Percentiles rank a stretch among this genome's conserved stretches.
phyloP scores from a whole-genome alignment of 1,284 basidiomycete species.

The Sanghuangporus baumii region DNA sequence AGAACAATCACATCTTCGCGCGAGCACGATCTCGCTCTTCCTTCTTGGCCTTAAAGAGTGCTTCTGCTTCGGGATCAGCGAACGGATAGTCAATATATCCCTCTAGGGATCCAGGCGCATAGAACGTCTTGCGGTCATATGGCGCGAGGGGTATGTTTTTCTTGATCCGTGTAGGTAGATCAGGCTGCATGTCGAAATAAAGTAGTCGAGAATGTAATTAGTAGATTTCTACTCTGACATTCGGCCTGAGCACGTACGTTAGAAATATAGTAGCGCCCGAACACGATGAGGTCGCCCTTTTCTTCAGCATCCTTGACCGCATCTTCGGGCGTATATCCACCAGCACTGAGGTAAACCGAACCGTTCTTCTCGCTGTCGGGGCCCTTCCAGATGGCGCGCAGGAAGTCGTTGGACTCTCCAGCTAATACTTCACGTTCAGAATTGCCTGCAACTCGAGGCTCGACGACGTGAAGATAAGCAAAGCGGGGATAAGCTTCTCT shows the following conservation, averaged over 20 bases:
- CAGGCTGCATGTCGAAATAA: conserved; percentile 10
- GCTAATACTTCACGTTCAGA: conserved; percentile 5
- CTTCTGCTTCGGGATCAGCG: conserved; percentile 9
- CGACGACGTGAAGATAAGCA: conserved; percentile 55
- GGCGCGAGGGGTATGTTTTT: conserved; percentile 14
- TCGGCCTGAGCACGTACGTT: conserved; percentile 29
- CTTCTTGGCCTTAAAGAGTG: not conserved
- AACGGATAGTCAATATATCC: conserved; percentile 18
- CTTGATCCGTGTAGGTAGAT: conserved; percentile 15
- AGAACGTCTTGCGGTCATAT: conserved; percentile 17
- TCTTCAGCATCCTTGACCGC: conserved; percentile 28
- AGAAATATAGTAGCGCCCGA: conserved; percentile 44
- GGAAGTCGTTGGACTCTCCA: conserved; percentile 29
- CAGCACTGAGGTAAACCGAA: conserved; percentile 27
- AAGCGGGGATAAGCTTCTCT: conserved; percentile 36
- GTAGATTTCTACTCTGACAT: not conserved
- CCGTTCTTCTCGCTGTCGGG: not conserved
- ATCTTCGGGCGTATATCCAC: conserved; percentile 25
- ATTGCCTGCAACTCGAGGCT: conserved; percentile 23
- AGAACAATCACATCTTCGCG: not conserved
- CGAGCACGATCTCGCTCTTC: not conserved
- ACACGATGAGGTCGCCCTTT: conserved; percentile 33
- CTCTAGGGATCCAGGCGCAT: conserved; percentile 2
- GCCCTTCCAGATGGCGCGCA: conserved; percentile 30
- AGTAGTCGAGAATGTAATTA: not conserved